A percentile compares a stretch with the other conserved stretches of the same genome.
Conservation (phyloP, 2,329 filamentous ascomycete genomes). For the Aureobasidium lini region DNA sequence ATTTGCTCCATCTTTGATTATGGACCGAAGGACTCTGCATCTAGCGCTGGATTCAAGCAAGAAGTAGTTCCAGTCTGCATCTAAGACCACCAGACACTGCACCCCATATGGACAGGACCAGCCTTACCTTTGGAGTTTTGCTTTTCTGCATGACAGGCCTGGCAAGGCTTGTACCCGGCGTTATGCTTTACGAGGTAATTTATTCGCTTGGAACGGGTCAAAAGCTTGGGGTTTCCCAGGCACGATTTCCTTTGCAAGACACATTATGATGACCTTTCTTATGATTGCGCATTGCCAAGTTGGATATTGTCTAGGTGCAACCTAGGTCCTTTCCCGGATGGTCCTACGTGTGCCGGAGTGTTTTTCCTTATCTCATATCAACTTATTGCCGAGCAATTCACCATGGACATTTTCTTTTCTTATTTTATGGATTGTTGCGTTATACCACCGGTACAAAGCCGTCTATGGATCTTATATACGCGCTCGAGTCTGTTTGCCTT, state of each 20-base stretch:
- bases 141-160: not conserved
- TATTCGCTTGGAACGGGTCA: not conserved
- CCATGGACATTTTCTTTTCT: not conserved
- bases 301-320: not conserved
- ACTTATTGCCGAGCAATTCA: not conserved
- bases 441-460: not conserved
- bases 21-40: not conserved
- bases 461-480: not conserved
- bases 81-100: not conserved
- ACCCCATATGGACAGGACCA: not conserved
- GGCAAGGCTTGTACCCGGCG: conserved; percentile 2
- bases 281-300: not conserved
- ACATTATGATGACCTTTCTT: not conserved
- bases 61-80: not conserved
- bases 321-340: not conserved
- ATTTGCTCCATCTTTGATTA: too few species aligned
- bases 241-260: not conserved
- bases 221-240: not conserved
- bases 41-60: not conserved
- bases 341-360: not conserved
- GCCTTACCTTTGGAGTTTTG: not conserved
- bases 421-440: not conserved
- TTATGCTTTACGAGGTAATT: conserved; percentile 9
- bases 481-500: not conserved
- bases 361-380: not conserved